These are phyloP conservation scores for Cardiospermum halicacabum DNA, from an alignment of 345 rosid species.

Conservation along the genomic window DNA sequence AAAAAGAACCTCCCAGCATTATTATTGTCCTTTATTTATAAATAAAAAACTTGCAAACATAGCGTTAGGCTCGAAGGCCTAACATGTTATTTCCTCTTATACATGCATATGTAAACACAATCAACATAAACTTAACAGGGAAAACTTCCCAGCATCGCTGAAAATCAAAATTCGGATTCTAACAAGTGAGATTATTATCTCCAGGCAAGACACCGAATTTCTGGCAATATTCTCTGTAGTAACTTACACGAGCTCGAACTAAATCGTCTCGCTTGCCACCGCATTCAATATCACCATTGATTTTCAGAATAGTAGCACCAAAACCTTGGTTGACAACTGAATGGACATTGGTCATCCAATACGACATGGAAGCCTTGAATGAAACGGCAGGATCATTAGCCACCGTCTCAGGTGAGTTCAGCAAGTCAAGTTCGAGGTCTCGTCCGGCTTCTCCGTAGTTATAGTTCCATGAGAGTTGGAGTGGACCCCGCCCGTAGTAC, in stretches of 20 bases:
- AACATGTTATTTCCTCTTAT: too few relatives aligned
- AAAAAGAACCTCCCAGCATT: too few relatives aligned
- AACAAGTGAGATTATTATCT: constrained; percentile 32
- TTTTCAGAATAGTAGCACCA: constrained; percentile 41
- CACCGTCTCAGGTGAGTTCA: constrained; percentile 17
- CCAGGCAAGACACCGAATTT: constrained; percentile 37
- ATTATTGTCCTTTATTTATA: too few relatives aligned
- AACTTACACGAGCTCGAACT: constrained; percentile 30
- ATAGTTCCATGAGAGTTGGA: constrained; percentile 59
- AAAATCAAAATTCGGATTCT: too few relatives aligned
- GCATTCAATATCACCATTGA: constrained; percentile 43
- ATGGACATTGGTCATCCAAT: constrained; percentile 18
- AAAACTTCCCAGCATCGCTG: too few relatives aligned
- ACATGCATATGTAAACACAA: too few relatives aligned
- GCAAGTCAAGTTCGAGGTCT: neutral
- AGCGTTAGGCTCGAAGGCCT: too few relatives aligned
- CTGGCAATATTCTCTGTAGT: constrained; percentile 38
- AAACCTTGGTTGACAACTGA: constrained; percentile 20
- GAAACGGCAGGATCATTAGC: constrained; percentile 10
- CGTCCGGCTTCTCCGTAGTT: constrained; percentile 8
- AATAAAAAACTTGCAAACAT: too few relatives aligned
- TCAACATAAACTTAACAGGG: too few relatives aligned
- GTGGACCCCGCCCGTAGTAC: constrained; percentile 63
- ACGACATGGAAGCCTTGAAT: constrained; percentile 21
- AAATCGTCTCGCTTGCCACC: constrained; percentile 22